A percentile compares a stretch with the other conserved stretches of the same genome.
phyloP scores from a whole-genome alignment of 169 alveolate species.

The Babesia divergens region DNA sequence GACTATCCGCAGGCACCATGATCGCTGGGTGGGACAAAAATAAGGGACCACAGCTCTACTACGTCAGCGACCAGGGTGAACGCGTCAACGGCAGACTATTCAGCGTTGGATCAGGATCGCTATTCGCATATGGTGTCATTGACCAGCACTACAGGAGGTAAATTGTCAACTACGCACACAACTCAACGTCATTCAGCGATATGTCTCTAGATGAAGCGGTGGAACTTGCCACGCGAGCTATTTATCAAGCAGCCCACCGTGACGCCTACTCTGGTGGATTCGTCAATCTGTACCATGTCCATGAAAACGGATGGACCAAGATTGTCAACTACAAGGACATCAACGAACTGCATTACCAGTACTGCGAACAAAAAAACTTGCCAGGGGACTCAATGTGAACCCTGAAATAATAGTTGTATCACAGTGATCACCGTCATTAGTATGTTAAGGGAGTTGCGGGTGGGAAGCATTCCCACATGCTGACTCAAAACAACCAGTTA shows the following conservation, averaged over 20 bases:
- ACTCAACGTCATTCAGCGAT: conserved; percentile 68
- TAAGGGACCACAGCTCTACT: conserved; percentile 89
- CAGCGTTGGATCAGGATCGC: conserved; percentile 97
- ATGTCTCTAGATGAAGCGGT: conserved; percentile 94
- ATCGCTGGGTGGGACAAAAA: conserved; percentile 85
- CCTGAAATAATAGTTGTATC: not conserved
- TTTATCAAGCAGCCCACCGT: conserved; percentile 97
- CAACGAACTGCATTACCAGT: conserved; percentile 84
- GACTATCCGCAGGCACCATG: conserved; percentile 97
- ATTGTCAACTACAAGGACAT: conserved; percentile 89
- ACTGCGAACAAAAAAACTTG: conserved; percentile 74
- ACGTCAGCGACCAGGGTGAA: conserved; percentile 92
- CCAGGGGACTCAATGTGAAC: conserved; percentile 40
- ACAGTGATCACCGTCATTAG: not conserved
- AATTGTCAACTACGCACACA: not conserved
- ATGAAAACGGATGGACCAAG: conserved; percentile 90
- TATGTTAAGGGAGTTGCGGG: not conserved
- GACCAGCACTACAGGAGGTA: conserved; percentile 88
- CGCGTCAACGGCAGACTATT: conserved; percentile 87
- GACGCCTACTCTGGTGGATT: conserved; percentile 99
- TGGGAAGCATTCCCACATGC: no score
- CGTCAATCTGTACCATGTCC: conserved; percentile 93
- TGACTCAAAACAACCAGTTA: no score
- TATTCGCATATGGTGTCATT: conserved; percentile 98
- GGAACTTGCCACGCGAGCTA: conserved; percentile 96